A percentile compares a stretch with the other conserved stretches of the same genome.
These are phyloP conservation scores for Alternaria ventricosa DNA, from an alignment of 2,329 filamentous ascomycete species.

Conservation along the genomic window DNA sequence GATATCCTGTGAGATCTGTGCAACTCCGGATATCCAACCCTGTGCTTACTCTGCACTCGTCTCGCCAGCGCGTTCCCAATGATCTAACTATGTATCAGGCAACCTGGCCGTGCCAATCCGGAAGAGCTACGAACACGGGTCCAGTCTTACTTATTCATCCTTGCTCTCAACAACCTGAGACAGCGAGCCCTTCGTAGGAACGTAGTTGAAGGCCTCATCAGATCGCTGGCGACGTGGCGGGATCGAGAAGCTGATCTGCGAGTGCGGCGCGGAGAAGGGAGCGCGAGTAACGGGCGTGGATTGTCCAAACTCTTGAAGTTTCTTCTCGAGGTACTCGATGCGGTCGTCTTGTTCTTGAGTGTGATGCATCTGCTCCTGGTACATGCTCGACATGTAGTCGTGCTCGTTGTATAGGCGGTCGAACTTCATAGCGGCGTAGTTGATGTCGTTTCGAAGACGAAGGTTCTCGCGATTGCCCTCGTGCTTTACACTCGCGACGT, in stretches of 20 bases:
- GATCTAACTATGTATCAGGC: background rate
- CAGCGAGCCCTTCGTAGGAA: background rate
- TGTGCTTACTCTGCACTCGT: background rate
- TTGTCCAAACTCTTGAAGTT: slow-evolving; percentile 28
- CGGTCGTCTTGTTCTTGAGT: slow-evolving; percentile 35
- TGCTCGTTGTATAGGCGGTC: slow-evolving; percentile 18
- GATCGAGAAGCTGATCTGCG: slow-evolving; percentile 13
- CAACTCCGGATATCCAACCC: no score
- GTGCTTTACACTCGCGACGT: slow-evolving; percentile 6
- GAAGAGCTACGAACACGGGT: background rate
- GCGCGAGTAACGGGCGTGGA: background rate
- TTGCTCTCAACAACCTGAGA: slow-evolving; percentile 9
- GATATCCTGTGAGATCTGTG: background rate
- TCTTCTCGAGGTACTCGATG: slow-evolving; percentile 38
- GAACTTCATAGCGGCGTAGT: slow-evolving; percentile 6
- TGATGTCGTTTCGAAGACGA: slow-evolving; percentile 8
- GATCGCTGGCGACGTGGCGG: slow-evolving; percentile 13
- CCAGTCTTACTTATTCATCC: background rate
- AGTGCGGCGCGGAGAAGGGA: slow-evolving; percentile 23
- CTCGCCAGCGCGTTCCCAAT: background rate
- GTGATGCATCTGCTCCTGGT: slow-evolving; percentile 21
- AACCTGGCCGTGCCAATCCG: background rate
- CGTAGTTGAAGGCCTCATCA: background rate
- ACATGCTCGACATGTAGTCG: slow-evolving; percentile 18
- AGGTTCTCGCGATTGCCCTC: slow-evolving; percentile 5